phyloP scores from a whole-genome alignment of 345 rosid genomes.

The Hibiscus syriacus region DNA sequence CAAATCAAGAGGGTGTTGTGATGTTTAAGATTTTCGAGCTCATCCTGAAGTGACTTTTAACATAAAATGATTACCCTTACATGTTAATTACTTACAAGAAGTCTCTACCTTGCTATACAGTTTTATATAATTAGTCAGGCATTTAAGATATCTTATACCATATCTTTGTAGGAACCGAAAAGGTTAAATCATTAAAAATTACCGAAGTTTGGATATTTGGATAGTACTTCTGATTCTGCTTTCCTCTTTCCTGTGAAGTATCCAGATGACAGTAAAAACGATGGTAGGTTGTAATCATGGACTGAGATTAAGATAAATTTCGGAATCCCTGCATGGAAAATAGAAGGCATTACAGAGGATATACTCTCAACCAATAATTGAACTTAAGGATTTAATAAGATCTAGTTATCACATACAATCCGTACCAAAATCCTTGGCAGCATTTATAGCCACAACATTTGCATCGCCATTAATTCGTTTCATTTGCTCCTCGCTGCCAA shows the following conservation, averaged over 20 bases:
- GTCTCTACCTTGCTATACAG: background rate
- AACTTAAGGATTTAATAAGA: background rate
- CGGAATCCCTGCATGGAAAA: constrained; percentile 53
- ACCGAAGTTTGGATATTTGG: constrained; percentile 81
- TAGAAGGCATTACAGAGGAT: background rate
- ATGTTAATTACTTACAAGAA: background rate
- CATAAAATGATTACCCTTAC: too few relatives aligned
- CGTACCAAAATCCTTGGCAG: constrained; percentile 77
- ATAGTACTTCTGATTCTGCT: constrained; percentile 82
- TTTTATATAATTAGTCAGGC: background rate
- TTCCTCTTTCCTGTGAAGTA: constrained; percentile 88
- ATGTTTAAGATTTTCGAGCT: too few relatives aligned
- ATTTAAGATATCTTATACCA: background rate
- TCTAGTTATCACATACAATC: constrained; percentile 3
- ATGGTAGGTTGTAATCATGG: constrained; percentile 84
- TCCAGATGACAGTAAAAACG: constrained; percentile 70
- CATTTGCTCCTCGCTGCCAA: constrained; percentile 91
- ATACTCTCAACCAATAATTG: background rate
- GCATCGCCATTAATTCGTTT: constrained; percentile 84
- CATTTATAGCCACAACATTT: constrained; percentile 65
- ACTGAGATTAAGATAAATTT: constrained; percentile 80
- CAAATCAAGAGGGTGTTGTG: too few relatives aligned
- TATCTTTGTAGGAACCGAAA: background rate
- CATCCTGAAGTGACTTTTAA: too few relatives aligned
- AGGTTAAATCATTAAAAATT: constrained; percentile 12